Conservation (phyloP, 768 basidiomycete species). For the Agaricus blazei region DNA sequence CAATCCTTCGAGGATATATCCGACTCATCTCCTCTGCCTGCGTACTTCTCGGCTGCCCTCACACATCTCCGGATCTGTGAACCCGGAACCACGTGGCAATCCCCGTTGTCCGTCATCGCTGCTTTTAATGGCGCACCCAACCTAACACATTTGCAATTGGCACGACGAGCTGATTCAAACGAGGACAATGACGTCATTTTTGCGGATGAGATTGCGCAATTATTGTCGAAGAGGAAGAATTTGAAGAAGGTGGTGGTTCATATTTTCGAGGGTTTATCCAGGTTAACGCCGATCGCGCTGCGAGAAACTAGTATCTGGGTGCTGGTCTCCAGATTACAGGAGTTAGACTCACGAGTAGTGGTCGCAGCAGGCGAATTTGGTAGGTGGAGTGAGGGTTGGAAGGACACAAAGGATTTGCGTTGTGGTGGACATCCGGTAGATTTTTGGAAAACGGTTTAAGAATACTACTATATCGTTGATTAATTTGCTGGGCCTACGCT, state of each 20-base stretch:
- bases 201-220: constrained; percentile 22
- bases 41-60: constrained; percentile 18
- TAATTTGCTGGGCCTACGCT: too few relatives aligned
- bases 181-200: constrained; percentile 35
- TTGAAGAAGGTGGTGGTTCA: constrained; percentile 31
- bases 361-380: constrained; percentile 18
- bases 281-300: constrained; percentile 11
- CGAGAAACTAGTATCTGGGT: constrained; percentile 23
- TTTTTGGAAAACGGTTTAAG: constrained; percentile 15
- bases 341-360: constrained; percentile 19
- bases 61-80: constrained; percentile 36
- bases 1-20: constrained; percentile 20
- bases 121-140: constrained; percentile 28
- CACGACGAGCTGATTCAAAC: constrained; percentile 35
- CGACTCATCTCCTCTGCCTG: constrained; percentile 8
- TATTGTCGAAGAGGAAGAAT: constrained; percentile 22
- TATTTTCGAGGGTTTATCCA: constrained; percentile 21
- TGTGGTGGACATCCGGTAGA: constrained; percentile 15
- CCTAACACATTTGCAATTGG: constrained; percentile 34
- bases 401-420: constrained; percentile 12
- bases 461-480: not conserved
- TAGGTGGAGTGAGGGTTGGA: constrained; percentile 22
- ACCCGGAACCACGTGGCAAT: constrained; percentile 30
- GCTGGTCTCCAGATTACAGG: constrained; percentile 15
- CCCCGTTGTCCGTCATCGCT: constrained; percentile 26